Evolutionary conservation across 805 yeast genomes (phyloP).

Genomic region (Yarrowia osloensis): DNA sequence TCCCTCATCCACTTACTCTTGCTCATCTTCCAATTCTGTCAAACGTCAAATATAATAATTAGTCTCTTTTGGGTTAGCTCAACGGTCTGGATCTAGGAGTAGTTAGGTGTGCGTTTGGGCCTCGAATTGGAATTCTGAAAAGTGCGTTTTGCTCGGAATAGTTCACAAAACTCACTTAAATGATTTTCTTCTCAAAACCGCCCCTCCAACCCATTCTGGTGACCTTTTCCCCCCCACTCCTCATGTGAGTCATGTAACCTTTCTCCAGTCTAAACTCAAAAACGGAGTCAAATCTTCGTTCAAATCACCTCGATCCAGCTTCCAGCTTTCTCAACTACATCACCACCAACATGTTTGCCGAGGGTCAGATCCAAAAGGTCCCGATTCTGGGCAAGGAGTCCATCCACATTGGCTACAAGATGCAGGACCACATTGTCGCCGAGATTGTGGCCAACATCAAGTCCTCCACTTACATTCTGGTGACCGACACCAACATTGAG

Average conservation of each 20-base stretch:
- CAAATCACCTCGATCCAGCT: neutral
- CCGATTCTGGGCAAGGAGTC: slow-evolving; percentile 64
- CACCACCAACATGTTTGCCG: slow-evolving; percentile 16
- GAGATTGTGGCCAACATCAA: slow-evolving; percentile 62
- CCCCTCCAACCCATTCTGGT: too few species aligned
- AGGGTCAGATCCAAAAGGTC: slow-evolving; percentile 28
- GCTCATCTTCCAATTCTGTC: too few species aligned
- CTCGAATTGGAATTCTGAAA: too few species aligned
- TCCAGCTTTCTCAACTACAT: too few species aligned
- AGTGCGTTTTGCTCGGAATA: too few species aligned
- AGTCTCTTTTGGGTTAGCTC: too few species aligned
- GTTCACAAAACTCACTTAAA: too few species aligned
- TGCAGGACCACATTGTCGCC: slow-evolving; percentile 69
- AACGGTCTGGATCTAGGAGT: too few species aligned
- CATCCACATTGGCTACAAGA: slow-evolving; percentile 87
- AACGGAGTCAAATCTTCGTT: neutral
- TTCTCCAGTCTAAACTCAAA: neutral
- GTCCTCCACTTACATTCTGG: slow-evolving; percentile 89
- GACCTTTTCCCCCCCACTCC: neutral
- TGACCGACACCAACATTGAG: slow-evolving; percentile 79
- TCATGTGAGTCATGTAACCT: neutral
- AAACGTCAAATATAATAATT: too few species aligned
- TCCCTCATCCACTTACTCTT: too few species aligned
- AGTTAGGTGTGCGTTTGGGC: too few species aligned
- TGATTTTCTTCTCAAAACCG: too few species aligned